Evolutionary conservation across 169 alveolate genomes (phyloP), one percentile per base, ranked within the genome.

Genomic region (Plasmodium inui): DNA sequence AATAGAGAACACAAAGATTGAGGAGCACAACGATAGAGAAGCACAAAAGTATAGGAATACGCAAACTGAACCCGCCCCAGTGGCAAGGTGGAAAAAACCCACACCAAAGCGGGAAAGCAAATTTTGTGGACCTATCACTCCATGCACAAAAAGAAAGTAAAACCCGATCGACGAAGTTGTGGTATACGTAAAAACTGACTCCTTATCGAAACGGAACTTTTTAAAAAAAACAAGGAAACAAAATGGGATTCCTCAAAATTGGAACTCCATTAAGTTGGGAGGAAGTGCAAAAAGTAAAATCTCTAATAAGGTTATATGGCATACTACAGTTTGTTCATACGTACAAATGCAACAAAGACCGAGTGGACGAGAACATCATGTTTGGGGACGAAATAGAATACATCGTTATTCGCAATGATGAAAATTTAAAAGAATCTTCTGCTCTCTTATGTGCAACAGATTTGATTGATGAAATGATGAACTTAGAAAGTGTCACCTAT

Each of bases 371-470:
- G 19, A 76, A 72, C 12, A 83, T 93, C 8, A 83, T 85, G 83
- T 96, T 96, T 83, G 97, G 97, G 8, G 96, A 95, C 82, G 97
- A 96, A 70, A 72, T 92, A 34, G 95, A 89, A 84, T 92, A 92
- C 83, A 84, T 92, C n/a, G 67, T 92, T 74, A 78, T 92, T 78
- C 57, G 82, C 26, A 92, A 84, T 92, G 92, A 92, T 92, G 93
- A 83, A 57, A 70, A 10, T 5, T 71, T 92, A 12, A 82, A 76
- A 78, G 93, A 92, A 76, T 82, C 92, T 6, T 81, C 95, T 41
- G 86, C 89, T 17, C 82, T 96, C 76, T 92, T 96, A 95, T 86
- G 92, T 95, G 95, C 94, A 14, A 50, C 94, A 7, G 94, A 89
- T 92, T 95, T 37, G 70, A 94, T 70, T 37, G 96, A 67, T 44